Evolutionary conservation across 768 basidiomycete species (phyloP).

Genomic region (Trametes elegans): DNA sequence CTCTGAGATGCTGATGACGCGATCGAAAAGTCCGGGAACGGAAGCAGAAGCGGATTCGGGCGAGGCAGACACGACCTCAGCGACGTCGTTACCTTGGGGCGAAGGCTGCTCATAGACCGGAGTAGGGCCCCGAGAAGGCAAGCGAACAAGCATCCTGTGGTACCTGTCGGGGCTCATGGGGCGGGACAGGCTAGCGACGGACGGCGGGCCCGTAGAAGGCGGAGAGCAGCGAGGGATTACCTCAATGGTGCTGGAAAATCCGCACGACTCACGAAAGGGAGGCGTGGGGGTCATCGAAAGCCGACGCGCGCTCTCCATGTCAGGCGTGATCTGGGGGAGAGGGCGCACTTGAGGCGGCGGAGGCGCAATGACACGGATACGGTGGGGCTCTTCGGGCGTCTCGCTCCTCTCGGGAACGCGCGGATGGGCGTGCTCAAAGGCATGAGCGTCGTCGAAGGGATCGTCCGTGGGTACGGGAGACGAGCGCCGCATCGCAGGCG

Average conservation of each 20-base stretch:
- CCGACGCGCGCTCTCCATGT: background rate
- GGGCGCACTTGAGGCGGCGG: constrained; percentile 9
- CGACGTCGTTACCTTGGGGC: too few relatives aligned
- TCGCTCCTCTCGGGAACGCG: background rate
- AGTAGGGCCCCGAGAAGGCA: too few relatives aligned
- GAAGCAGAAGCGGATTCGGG: too few relatives aligned
- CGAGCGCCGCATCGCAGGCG: background rate
- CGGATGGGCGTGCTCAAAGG: background rate
- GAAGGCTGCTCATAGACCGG: too few relatives aligned
- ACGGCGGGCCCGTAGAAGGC: too few relatives aligned
- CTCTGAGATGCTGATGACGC: background rate
- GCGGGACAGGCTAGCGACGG: too few relatives aligned
- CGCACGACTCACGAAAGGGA: too few relatives aligned
- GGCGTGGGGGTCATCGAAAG: background rate
- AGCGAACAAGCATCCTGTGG: too few relatives aligned
- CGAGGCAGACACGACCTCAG: too few relatives aligned
- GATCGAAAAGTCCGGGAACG: background rate
- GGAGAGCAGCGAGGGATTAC: background rate
- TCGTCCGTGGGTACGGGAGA: background rate
- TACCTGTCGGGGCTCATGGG: too few relatives aligned
- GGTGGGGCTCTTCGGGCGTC: background rate
- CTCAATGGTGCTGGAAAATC: too few relatives aligned
- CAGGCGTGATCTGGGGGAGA: constrained; percentile 10
- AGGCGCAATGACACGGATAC: background rate
- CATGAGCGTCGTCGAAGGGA: background rate